A percentile compares a stretch with the other conserved stretches of the same genome.
phyloP scores from a whole-genome alignment of 768 basidiomycete species.

The Boletus huronensis region DNA sequence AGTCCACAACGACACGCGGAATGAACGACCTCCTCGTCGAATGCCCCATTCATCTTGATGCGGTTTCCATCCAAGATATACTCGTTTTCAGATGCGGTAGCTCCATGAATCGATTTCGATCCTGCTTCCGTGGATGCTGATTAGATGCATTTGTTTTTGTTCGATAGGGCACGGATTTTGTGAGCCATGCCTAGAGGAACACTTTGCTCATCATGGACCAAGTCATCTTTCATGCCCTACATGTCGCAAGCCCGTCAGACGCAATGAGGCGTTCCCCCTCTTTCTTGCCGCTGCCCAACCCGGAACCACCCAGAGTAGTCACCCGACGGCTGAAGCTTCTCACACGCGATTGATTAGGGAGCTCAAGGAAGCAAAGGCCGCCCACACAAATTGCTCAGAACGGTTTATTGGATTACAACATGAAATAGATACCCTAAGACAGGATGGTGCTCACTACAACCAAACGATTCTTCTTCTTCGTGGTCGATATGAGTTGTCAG shows the following conservation, averaged over 20 bases:
- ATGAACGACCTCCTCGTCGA: conserved; percentile 27
- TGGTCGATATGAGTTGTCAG: conserved; percentile 11
- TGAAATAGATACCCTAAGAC: conserved; percentile 13
- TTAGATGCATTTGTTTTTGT: conserved; percentile 7
- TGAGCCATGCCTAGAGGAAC: conserved; percentile 25
- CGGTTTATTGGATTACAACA: conserved; percentile 8
- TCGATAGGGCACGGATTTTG: conserved; percentile 33
- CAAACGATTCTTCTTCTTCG: conserved; percentile 15
- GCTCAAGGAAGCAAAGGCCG: conserved; percentile 6
- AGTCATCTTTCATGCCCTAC: conserved; percentile 23
- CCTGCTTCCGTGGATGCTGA: conserved; percentile 10
- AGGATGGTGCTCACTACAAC: neutral
- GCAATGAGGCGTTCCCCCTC: conserved; percentile 26
- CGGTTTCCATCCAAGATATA: conserved; percentile 26
- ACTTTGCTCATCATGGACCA: conserved; percentile 12
- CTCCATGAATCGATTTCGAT: conserved; percentile 4
- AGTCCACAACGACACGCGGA: neutral
- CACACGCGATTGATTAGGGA: conserved; percentile 12
- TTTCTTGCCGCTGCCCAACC: conserved; percentile 23
- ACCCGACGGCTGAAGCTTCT: conserved; percentile 2
- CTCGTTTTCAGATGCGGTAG: conserved; percentile 32
- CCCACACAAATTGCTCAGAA: conserved; percentile 15
- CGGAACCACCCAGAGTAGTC: neutral
- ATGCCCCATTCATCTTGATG: conserved; percentile 32
- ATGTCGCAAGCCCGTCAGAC: conserved; percentile 28